Base-by-base conservation (phyloP, 345 rosid species). In the Citrus maxima region DNA sequence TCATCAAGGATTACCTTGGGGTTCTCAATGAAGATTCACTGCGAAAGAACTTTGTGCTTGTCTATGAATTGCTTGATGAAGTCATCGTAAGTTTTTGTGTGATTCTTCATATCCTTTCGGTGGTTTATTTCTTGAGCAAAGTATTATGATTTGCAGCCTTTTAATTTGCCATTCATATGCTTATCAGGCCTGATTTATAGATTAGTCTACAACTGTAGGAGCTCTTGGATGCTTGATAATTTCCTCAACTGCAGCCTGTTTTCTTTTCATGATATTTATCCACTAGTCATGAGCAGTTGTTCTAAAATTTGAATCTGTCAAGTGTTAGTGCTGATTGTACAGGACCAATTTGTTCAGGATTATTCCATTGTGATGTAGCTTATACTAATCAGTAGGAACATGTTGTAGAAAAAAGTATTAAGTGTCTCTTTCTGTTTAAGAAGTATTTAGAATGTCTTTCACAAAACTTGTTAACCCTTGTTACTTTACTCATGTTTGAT, bases 41-140 rank as follows among this genome's bases (percentile, higher is more conserved):
- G 72, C 85, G 98, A 85, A 96, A 93, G 81, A 93, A 94, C 71
- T 96, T 96, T 58, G 97, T 96, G 56, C 99, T 96, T 28, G 99
- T 96, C 18, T 94, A 96, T 74, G 99, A 94, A 86, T 81, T 97
- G 87, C 97, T 97, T 70, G 99, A 94, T 73, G 98, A 97, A 94
- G 99, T 92, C 56, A 90, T 97, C 69, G 98, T 97, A 88, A 90
- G 98, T 88, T 80, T 73, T 28, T 14, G 28, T 75, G 16, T 72
- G 38, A 9, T 49, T 21, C 64, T 21, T 3, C n/a, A 4, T 60
- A 14, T 67, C 24, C 7, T 60, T 74, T 56, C 51, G 32, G 37
- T 70, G 5, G 28, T n/a, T 60, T 77, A 37, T 63, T 75, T 49
- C 72, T 40, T 25, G 19, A 73, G 60, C 32, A 24, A 4, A 3